Evolutionary conservation across 2,329 filamentous ascomycete species (phyloP), one percentile per base, ranked within the genome.

Genomic region (Fusarium udum): DNA sequence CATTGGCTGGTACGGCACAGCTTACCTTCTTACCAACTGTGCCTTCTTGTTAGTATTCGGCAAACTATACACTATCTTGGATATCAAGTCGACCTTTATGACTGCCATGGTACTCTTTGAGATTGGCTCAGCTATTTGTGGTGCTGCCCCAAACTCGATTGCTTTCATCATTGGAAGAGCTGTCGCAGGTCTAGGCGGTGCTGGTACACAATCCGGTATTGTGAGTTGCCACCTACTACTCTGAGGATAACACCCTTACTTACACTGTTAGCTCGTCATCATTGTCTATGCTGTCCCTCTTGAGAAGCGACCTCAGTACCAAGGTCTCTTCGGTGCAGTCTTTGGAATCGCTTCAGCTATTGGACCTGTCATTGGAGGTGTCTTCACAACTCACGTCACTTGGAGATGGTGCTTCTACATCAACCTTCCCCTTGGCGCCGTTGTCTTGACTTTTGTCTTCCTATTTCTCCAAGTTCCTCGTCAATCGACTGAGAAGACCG

Each of bases 141-240:
- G 77, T 31, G 73, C 64, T 22, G 68, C 68, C 12, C 64, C 67
- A 11, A 85, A 75, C 65, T 87, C 87, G 16, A 78, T 82, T 20
- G 81, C 82, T 45, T 85, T 89, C 71, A 88, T 89, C 66, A 72
- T 85, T 37, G 87, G 87, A 28, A 84, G 87, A 52, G 85, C 87
- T 52, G 82, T 88, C 52, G 86, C 86, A 36, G 86, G 86, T 20
- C 65, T 87, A 11, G 86, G 86, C 1, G 84, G 83, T 20, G 85
- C 85, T 16, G 86, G 86, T 62, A 87, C 89, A 71, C 87, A 88
- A 75, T 84, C 86, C 3, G 87, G 86, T n/a, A 83, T 64, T 32
- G 60, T 75, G 32, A 49, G 66, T 51, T 40, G 7, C 83, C 45
- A 16, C 14, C 11, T 9, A 13, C 14, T 7, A 31, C 7, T 11